Conservation (phyloP, 2,329 filamentous ascomycete species). For the Rugonectria rugulosa region DNA sequence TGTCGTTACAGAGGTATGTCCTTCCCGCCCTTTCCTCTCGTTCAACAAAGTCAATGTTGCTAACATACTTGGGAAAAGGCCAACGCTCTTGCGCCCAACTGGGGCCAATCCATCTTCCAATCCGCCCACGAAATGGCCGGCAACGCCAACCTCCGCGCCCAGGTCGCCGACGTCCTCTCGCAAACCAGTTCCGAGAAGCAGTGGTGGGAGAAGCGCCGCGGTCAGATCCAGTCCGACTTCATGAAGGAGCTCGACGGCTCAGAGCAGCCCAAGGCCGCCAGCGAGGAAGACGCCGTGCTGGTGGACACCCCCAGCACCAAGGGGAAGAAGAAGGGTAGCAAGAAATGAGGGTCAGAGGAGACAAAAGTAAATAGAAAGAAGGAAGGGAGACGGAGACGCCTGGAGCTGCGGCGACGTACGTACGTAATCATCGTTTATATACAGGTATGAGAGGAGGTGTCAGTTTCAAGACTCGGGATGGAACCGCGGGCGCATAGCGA, state of each 20-base stretch:
- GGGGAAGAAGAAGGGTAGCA: slow-evolving; percentile 67
- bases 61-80: slow-evolving; percentile 63
- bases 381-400: not conserved
- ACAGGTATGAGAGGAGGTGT: not conserved
- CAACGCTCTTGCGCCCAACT: slow-evolving; percentile 85
- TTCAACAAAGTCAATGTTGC: not conserved
- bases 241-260: slow-evolving; percentile 84
- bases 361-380: not conserved
- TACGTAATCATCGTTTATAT: slow-evolving; percentile 4
- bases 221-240: slow-evolving; percentile 76
- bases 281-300: slow-evolving; percentile 66
- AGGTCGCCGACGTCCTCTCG: slow-evolving; percentile 76
- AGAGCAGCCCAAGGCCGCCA: slow-evolving; percentile 52
- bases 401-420: too few relatives aligned
- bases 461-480: not conserved
- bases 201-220: slow-evolving; percentile 90
- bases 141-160: slow-evolving; percentile 78
- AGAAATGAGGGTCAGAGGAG: slow-evolving; percentile 48
- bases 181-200: slow-evolving; percentile 78
- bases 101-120: slow-evolving; percentile 97
- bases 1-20: slow-evolving; percentile 84
- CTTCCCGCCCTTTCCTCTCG: not conserved
- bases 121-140: slow-evolving; percentile 95
- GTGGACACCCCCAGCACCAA: slow-evolving; percentile 70
- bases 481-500: slow-evolving; percentile 9